These are phyloP conservation scores for Schizopora paradoxa DNA, from an alignment of 1,284 basidiomycete genomes.

Conservation along the genomic window DNA sequence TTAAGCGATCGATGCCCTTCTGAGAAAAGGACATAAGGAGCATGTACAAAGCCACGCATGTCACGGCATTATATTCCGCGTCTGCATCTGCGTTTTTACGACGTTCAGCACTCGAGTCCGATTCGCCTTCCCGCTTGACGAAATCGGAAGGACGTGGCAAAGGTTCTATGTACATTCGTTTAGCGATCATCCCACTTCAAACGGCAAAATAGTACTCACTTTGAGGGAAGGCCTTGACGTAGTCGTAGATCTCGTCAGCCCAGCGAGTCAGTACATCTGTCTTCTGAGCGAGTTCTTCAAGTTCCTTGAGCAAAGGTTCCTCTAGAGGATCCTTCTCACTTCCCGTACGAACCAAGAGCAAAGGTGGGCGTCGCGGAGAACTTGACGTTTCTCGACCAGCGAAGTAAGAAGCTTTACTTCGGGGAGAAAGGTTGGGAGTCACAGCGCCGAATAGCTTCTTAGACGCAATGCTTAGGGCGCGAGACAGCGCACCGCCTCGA, in stretches of 20 bases:
- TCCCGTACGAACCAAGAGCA: constrained; percentile 34
- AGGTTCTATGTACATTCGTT: constrained; percentile 47
- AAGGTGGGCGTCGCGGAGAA: constrained; percentile 47
- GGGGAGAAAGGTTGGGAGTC: constrained; percentile 31
- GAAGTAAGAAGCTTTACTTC: constrained; percentile 27
- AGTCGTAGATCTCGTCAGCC: constrained; percentile 89
- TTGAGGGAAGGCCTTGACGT: constrained; percentile 70
- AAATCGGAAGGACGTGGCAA: constrained; percentile 72
- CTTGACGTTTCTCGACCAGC: constrained; percentile 28
- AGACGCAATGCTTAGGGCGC: constrained; percentile 85
- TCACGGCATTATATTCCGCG: constrained; percentile 76
- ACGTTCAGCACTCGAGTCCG: constrained; percentile 57
- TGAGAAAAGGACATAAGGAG: constrained; percentile 90
- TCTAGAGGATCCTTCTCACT: constrained; percentile 69
- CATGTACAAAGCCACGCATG: constrained; percentile 87
- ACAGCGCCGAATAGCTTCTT: constrained; percentile 81
- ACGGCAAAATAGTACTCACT: constrained; percentile 43
- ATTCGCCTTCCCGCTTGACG: constrained; percentile 63
- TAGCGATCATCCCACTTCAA: constrained; percentile 4
- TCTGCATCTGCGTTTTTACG: constrained; percentile 67
- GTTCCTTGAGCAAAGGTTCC: constrained; percentile 63
- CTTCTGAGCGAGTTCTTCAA: constrained; percentile 94
- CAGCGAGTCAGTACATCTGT: constrained; percentile 89
- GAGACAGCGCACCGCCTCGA: constrained; percentile 72
- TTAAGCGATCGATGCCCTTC: constrained; percentile 78